These are phyloP conservation scores for Sanghuangporus weigelae DNA, from an alignment of 1,284 basidiomycete species.

Conservation along the genomic window DNA sequence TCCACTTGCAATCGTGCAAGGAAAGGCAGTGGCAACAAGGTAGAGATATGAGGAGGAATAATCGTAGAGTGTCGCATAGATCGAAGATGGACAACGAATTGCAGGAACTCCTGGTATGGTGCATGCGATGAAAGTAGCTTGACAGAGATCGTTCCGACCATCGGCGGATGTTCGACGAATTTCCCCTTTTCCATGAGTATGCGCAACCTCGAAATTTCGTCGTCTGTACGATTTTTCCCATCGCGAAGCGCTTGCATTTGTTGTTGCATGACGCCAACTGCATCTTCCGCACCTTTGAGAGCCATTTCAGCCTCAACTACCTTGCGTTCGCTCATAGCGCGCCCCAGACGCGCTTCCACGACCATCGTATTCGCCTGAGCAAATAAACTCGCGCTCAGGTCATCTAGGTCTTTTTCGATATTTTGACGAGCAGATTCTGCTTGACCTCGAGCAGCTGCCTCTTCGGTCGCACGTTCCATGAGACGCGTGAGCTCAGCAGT, in stretches of 20 bases:
- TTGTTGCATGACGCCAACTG: slow-evolving; percentile 76
- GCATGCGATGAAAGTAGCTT: slow-evolving; percentile 62
- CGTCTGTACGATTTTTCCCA: slow-evolving; percentile 58
- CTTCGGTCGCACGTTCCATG: slow-evolving; percentile 92
- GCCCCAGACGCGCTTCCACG: slow-evolving; percentile 78
- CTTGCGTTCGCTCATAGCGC: slow-evolving; percentile 77
- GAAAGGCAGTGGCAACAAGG: slow-evolving; percentile 78
- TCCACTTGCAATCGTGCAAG: slow-evolving; percentile 77
- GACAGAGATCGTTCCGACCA: slow-evolving; percentile 23
- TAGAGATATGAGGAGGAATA: slow-evolving; percentile 59
- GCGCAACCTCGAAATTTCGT: slow-evolving; percentile 42
- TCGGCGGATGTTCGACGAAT: slow-evolving; percentile 43
- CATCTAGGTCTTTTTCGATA: slow-evolving; percentile 89
- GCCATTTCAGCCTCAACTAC: slow-evolving; percentile 77
- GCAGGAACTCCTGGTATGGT: slow-evolving; percentile 83
- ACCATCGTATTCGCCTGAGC: slow-evolving; percentile 92
- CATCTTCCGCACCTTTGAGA: slow-evolving; percentile 81
- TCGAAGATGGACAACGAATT: slow-evolving; percentile 80
- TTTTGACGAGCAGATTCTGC: slow-evolving; percentile 80
- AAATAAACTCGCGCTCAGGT: slow-evolving; percentile 86
- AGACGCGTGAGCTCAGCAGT: slow-evolving; percentile 88
- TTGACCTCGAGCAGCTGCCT: slow-evolving; percentile 85
- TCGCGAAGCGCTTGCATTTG: slow-evolving; percentile 74
- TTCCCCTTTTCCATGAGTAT: slow-evolving; percentile 61
- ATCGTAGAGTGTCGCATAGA: slow-evolving; percentile 57